Conservation (phyloP, 2,329 filamentous ascomycete species). For the Aspergillus floridensis region DNA sequence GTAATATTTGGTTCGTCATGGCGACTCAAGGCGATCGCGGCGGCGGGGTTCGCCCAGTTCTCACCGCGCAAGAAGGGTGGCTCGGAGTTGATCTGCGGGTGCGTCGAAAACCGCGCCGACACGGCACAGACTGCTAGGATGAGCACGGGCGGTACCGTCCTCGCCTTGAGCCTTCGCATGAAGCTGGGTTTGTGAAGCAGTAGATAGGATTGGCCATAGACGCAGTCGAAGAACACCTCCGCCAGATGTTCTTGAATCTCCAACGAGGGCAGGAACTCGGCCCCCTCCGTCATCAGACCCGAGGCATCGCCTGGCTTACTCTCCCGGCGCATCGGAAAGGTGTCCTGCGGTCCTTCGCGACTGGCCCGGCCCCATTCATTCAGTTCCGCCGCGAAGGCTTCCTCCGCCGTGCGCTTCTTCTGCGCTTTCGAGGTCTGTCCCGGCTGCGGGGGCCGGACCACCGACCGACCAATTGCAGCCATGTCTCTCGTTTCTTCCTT, state of each 20-base stretch:
- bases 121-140: slow-evolving; percentile 93
- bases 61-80: slow-evolving; percentile 86
- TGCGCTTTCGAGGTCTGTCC: slow-evolving; percentile 56
- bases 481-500: slow-evolving; percentile 74
- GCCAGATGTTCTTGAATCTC: slow-evolving; percentile 91
- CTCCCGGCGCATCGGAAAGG: slow-evolving; percentile 54
- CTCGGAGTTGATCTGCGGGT: slow-evolving; percentile 72
- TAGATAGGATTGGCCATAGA: slow-evolving; percentile 94
- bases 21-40: slow-evolving; percentile 78
- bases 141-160: slow-evolving; percentile 81
- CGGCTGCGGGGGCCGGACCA: slow-evolving; percentile 75
- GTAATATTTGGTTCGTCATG: slow-evolving; percentile 97
- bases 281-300: slow-evolving; percentile 75
- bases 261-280: slow-evolving; percentile 75
- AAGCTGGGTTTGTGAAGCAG: slow-evolving; percentile 95
- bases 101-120: slow-evolving; percentile 89
- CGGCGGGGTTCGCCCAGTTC: slow-evolving; percentile 82
- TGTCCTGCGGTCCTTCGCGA: slow-evolving; percentile 48
- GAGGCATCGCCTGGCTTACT: slow-evolving; percentile 69
- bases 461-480: slow-evolving; percentile 69
- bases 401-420: slow-evolving; percentile 81
- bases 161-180: slow-evolving; percentile 75
- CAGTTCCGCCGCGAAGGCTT: slow-evolving; percentile 80
- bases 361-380: slow-evolving; percentile 73
- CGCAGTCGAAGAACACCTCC: slow-evolving; percentile 91